Percentiles rank a stretch among this genome's conserved stretches.
phyloP scores from a whole-genome alignment of 2,329 filamentous ascomycete genomes.

The Achaetomium macrosporum region DNA sequence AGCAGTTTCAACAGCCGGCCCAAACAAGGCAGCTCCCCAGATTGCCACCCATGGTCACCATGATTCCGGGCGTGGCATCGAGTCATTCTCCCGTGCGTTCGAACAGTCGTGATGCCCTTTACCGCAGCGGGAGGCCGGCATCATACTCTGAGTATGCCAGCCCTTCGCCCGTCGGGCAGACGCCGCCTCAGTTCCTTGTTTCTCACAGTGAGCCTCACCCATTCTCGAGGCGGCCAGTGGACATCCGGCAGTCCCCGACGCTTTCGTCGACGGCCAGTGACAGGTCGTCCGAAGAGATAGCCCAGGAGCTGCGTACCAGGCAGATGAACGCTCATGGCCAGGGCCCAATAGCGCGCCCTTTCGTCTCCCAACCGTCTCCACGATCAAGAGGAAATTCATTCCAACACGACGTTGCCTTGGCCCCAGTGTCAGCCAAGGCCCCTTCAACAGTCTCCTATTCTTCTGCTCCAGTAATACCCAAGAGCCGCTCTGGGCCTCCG shows the following conservation, averaged over 20 bases:
- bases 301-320: slow-evolving; percentile 21
- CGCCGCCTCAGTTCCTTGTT: slow-evolving; percentile 26
- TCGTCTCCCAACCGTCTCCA: slow-evolving; percentile 19
- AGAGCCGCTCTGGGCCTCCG: slow-evolving; percentile 13
- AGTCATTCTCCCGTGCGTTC: slow-evolving; percentile 16
- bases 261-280: slow-evolving; percentile 27
- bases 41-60: slow-evolving; percentile 26
- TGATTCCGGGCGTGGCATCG: slow-evolving; percentile 23
- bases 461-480: slow-evolving; percentile 8
- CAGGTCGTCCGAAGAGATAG: slow-evolving; percentile 26
- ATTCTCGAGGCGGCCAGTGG: slow-evolving; percentile 19
- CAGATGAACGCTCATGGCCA: slow-evolving; percentile 21
- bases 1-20: slow-evolving; percentile 15
- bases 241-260: slow-evolving; percentile 26
- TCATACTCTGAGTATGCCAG: slow-evolving; percentile 30
- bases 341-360: slow-evolving; percentile 19
- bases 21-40: slow-evolving; percentile 19
- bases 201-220: slow-evolving; percentile 23
- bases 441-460: slow-evolving; percentile 12
- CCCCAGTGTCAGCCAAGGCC: slow-evolving; percentile 9
- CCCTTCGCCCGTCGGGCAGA: slow-evolving; percentile 29
- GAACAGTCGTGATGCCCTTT: slow-evolving; percentile 22
- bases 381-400: slow-evolving; percentile 20
- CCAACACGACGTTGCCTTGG: slow-evolving; percentile 14
- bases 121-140: slow-evolving; percentile 16